Percentiles rank a stretch among this genome's conserved stretches.
Conservation (phyloP, 176 grass and related monocot genomes). For the Carex littledalei region DNA sequence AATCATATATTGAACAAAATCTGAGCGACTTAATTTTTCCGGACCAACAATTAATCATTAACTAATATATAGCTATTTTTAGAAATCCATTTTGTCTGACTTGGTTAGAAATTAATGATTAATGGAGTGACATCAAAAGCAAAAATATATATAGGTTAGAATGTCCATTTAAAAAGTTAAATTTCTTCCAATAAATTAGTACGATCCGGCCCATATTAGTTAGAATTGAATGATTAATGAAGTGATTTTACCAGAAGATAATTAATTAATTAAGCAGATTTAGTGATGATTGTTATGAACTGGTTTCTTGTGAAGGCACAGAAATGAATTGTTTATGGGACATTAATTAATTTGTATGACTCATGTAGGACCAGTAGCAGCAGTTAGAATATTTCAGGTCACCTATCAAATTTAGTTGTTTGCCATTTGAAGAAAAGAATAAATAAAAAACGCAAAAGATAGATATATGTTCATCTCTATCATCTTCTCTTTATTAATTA, state of each 20-base stretch:
- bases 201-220: not conserved
- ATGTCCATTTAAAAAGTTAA: not conserved
- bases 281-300: not conserved
- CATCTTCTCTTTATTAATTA: not conserved
- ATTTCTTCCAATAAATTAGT: not conserved
- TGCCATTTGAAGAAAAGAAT: not conserved
- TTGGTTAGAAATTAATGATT: constrained; percentile 2
- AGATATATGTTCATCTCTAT: not conserved
- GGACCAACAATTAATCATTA: too few species aligned
- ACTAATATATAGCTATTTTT: too few species aligned
- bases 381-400: not conserved
- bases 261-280: not conserved
- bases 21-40: too few species aligned
- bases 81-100: not conserved
- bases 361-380: not conserved
- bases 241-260: not conserved
- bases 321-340: constrained; percentile 5
- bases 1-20: too few species aligned
- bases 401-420: not conserved
- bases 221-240: constrained; percentile 12
- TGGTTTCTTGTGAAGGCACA: not conserved
- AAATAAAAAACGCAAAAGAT: not conserved
- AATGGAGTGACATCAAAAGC: not conserved
- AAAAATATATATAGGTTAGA: not conserved
- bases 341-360: not conserved